Base-by-base conservation (phyloP, 2,329 filamentous ascomycete species). In the Thelonectria blattea region DNA sequence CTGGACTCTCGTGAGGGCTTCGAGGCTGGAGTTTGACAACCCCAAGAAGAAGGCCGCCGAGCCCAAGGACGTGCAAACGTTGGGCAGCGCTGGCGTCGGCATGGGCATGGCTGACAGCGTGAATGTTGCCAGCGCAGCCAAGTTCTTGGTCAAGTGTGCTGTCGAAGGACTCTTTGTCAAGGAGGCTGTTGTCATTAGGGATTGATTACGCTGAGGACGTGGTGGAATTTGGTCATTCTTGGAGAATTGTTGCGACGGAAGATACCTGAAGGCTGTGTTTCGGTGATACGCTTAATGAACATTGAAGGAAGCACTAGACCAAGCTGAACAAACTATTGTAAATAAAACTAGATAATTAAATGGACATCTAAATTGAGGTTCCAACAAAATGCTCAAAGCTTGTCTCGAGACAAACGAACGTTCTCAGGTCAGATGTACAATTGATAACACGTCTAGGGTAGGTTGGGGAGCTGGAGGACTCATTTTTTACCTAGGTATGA, bases 1-100 rank as follows among this genome's bases (percentile, higher is more conserved):
- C 5, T 78, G 73, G 73, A 77, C 73, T 41, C 71, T 78, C 34
- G 74, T 78, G 41, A 69, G 76, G 58, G 65, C 74, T 54, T 59
- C 67, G 45, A 73, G 67, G 54, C 32, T 77, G 39, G 60, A 71
- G 17, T 76, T 74, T 43, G 68, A 75, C 52, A 65, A 72, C 61
- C 60, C 62, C 22, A 24, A 24, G 27, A 72, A 70, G 66, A 27
- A 32, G 39, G 14, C 52, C 0, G 46, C 39, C 11, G 42, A 57
- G 10, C 18, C 34, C 0, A 49, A 48, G 9, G 67, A 71, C 0
- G 65, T 76, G 43, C 53, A 66, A 55, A 72, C 62, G 1, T 47
- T 77, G n/a, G 73, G 67, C 3, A 72, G 71, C 45, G 60, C 58
- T 0, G 76, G 76, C 0, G 62, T 57, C 3, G 75, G 74, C 10